These are phyloP conservation scores for Heliosperma pusillum DNA, from an alignment of 148 eudicot genomes.

Conservation along the genomic window DNA sequence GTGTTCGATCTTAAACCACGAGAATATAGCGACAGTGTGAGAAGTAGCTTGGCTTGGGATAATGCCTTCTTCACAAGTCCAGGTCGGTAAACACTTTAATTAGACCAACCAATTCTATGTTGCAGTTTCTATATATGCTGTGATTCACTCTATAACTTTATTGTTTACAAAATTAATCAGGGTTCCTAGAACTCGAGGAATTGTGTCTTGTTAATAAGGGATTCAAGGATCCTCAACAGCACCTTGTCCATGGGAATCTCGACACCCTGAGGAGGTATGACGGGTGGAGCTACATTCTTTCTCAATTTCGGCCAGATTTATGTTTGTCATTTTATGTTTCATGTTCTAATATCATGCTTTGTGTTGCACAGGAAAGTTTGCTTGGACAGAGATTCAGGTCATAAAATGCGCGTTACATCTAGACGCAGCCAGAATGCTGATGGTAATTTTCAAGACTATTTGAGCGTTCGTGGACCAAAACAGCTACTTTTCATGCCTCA, in stretches of 20 bases:
- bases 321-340: not conserved
- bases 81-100: constrained; percentile 28
- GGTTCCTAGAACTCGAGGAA: constrained; percentile 64
- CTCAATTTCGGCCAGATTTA: not conserved
- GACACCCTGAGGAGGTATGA: constrained; percentile 25
- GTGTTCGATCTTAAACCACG: constrained; percentile 5
- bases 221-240: constrained; percentile 31
- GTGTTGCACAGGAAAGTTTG: constrained; percentile 26
- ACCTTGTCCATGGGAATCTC: constrained; percentile 8
- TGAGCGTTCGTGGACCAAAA: too few relatives aligned
- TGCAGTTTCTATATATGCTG: not conserved
- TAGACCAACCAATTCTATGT: not conserved
- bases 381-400: constrained; percentile 20
- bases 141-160: not conserved
- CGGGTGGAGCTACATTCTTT: not conserved
- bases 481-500: too few relatives aligned
- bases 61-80: constrained; percentile 56
- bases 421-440: constrained; percentile 20
- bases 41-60: constrained; percentile 71
- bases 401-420: constrained; percentile 11
- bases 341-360: not conserved
- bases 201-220: constrained; percentile 46
- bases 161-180: constrained; percentile 18
- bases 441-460: constrained; percentile 20
- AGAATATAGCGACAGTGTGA: constrained; percentile 11